These are phyloP conservation scores for Takakia lepidozioides DNA, from an alignment of 225 moss, liverwort and hornwort genomes.

Conservation along the genomic window DNA sequence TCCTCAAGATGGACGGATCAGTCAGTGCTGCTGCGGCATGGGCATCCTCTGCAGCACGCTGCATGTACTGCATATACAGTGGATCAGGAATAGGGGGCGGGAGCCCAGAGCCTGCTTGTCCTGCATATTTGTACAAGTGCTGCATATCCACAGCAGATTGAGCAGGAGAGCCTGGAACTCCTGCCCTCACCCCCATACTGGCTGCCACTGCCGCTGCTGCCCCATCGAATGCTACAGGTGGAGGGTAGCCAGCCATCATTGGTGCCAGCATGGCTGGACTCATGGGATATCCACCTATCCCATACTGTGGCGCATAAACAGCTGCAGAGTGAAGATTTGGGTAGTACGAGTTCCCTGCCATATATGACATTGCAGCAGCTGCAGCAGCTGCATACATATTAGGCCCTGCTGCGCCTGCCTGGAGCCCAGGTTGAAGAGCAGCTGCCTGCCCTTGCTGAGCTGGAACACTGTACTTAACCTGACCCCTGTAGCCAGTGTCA, in stretches of 20 bases:
- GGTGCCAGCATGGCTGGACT: conserved; percentile 75
- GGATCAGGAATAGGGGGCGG: conserved; percentile 73
- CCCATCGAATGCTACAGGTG: conserved; percentile 53
- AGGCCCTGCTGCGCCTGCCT: conserved; percentile 45
- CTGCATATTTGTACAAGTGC: conserved; percentile 75
- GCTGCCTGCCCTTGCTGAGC: conserved; percentile 45
- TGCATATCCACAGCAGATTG: conserved; percentile 77
- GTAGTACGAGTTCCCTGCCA: conserved; percentile 85
- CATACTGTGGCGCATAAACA: conserved; percentile 80
- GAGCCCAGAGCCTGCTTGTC: conserved; percentile 18
- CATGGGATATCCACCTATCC: conserved; percentile 75
- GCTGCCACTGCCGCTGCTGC: conserved; percentile 79
- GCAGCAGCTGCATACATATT: conserved; percentile 77
- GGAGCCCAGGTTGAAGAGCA: conserved; percentile 49
- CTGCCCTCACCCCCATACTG: conserved; percentile 71
- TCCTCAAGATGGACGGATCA: conserved; percentile 65
- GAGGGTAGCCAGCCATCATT: conserved; percentile 82
- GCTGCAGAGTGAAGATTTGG: conserved; percentile 60
- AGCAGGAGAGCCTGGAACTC: conserved; percentile 64
- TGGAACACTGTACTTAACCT: conserved; percentile 67
- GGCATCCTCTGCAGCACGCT: conserved; percentile 62
- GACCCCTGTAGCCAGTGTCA: conserved; percentile 65
- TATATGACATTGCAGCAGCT: conserved; percentile 87
- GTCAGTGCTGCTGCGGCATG: conserved; percentile 57
- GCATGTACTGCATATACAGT: conserved; percentile 66